Base-by-base conservation (phyloP, 352 stramenopile species). In the Pythium rhizo-oryzae region DNA sequence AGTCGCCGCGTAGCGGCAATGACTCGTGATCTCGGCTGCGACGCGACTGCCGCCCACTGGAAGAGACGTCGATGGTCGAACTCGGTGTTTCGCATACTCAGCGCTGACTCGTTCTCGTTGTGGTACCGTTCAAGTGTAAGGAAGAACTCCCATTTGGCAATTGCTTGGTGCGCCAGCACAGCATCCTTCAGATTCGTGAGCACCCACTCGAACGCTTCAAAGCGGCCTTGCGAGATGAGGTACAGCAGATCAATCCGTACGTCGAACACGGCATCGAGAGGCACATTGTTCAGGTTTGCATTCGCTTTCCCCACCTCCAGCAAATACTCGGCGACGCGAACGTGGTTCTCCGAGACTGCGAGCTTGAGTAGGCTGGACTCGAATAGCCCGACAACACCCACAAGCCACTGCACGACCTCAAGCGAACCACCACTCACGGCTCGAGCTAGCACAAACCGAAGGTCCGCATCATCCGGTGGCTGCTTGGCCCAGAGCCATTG, bases 81-180 rank as follows among this genome's bases (percentile, higher is more conserved):
- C 51, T 65, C 59, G 1, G 25, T 33, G 46, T 55, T 69, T 18
- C 47, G 51, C 25, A 60, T 33, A 6, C 53, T 11, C n/a, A 69
- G 23, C 2, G 62, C 46, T 4, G 41, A 5, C 9, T 56, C 43
- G 18, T 69, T 54, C 43, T 62, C 62, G 19, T 57, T 43, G 33
- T 62, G n/a, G 35, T 69, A 69, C 5, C 62, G 62, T 43, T 62
- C 62, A 8, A 62, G 30, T 1, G 62, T 62, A 6, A 57, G 6
- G 25, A 69, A 39, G 44, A 69, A 62, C 9, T 28, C 52, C 6
- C 47, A 35, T 13, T 28, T 39, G 1, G 25, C 4, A 1, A 62
- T 19, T 12, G 58, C 44, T 51, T 55, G 54, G 5, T 8, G 4
- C 6, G 12, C 18, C 6, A 69, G 18, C 18, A 62, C 24, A 9